Evolutionary conservation across 2,329 filamentous ascomycete genomes (phyloP), one percentile per base, ranked within the genome.

Genomic region (Didymella keratinophila): DNA sequence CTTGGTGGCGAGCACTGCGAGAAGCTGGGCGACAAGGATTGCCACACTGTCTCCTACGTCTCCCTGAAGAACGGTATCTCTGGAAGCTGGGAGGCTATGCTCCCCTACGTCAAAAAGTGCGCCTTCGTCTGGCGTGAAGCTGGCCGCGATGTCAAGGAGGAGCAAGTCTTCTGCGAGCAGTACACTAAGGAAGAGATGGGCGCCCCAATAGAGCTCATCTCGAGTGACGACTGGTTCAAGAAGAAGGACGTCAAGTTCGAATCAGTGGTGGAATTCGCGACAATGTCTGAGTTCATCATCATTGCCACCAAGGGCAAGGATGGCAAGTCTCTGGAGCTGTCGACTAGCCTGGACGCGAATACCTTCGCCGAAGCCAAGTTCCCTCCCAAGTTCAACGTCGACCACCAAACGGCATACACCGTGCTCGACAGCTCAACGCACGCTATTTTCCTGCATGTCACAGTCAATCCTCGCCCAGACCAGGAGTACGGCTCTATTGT

Each of bases 241-340:
- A 83, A 87, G 62, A 84, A 88, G 67, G 80, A 81, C 14, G 80
- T 86, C 21, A 83, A 87, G 58, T 87, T 90, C 72, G 83, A 86
- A 23, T 85, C 93, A 59, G 90, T 97, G 41, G 87, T 89, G 67
- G 89, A 90, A 66, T 98, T 96, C 77, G 94, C 93, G 2, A 96
- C 90, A 5, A 98, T 97, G 94, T 89, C 90, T 37, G 95, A 99
- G 74, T 99, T 97, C 76, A 95, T 99, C 70, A 87, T 99, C 37
- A 89, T 97, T 48, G 93, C 93, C 1, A 88, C 89, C 6, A 84
- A 84, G 60, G 74, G 85, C 61, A 84, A 89, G 58, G 87, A 90
- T 36, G 82, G 86, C 54, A 82, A 88, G 37, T 89, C 86, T 2
- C 81, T 97, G 59, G 88, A 88, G 61, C 89, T 94, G 32, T 88